Conservation (phyloP, 805 yeast genomes). For the Teunomyces pallodes region DNA sequence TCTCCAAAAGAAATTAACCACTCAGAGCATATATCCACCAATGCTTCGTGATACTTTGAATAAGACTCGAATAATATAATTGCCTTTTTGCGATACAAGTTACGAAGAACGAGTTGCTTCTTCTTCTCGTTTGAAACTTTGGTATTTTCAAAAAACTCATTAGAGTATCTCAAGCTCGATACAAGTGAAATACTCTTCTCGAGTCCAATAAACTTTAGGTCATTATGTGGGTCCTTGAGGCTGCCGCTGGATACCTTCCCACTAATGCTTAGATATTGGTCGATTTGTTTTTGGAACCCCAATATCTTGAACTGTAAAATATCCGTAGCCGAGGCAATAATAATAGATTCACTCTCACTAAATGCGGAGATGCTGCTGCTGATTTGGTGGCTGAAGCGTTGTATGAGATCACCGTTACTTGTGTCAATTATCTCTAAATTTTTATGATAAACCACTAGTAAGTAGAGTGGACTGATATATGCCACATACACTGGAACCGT, state of each 20-base stretch:
- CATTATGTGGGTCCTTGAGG: constrained; percentile 25
- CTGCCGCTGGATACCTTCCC: constrained; percentile 16
- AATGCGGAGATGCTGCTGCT: constrained; percentile 21
- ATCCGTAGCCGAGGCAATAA: constrained; percentile 28
- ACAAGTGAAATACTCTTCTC: constrained; percentile 33
- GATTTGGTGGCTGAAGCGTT: constrained; percentile 31
- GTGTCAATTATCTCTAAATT: constrained; percentile 34
- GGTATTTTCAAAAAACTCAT: constrained; percentile 22
- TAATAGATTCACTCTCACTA: constrained; percentile 11
- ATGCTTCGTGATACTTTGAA: constrained; percentile 35
- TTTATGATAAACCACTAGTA: constrained; percentile 29
- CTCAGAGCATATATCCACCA: constrained; percentile 39
- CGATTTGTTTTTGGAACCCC: constrained; percentile 33
- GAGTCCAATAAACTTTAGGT: constrained; percentile 30
- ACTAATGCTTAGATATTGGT: constrained; percentile 29
- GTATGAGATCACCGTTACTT: constrained; percentile 34
- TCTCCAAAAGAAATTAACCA: constrained; percentile 39
- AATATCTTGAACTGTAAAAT: constrained; percentile 29
- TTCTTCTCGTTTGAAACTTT: constrained; percentile 18
- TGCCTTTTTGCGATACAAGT: constrained; percentile 34
- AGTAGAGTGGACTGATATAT: constrained; percentile 31
- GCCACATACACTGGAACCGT: constrained; percentile 25
- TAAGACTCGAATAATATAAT: constrained; percentile 30
- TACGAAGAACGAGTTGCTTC: constrained; percentile 34
- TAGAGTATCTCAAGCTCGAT: constrained; percentile 19